Evolutionary conservation across 495 filamentous ascomycete genomes (phyloP).

Genomic region (Hypoxylon trugodes): DNA sequence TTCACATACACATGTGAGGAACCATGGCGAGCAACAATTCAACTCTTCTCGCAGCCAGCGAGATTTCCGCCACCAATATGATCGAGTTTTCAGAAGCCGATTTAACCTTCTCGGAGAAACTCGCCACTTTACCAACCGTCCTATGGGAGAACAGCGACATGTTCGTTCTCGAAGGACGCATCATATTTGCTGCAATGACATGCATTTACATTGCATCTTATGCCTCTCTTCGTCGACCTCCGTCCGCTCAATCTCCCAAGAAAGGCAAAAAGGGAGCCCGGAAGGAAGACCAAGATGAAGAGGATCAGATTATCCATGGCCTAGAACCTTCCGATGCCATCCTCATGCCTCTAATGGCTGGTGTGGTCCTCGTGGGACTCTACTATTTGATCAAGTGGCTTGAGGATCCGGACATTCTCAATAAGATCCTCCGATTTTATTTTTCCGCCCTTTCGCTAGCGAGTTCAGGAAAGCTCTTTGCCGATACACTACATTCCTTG

Average conservation of each 20-base stretch:
- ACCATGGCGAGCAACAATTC: conserved; percentile 40
- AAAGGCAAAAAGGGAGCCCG: conserved; percentile 55
- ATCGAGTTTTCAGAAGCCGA: conserved; percentile 15
- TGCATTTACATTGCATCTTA: conserved; percentile 58
- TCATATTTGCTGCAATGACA: conserved; percentile 51
- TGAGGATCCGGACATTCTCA: conserved; percentile 80
- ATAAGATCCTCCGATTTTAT: conserved; percentile 85
- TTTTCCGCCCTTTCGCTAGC: conserved; percentile 82
- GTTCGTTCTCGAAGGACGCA: conserved; percentile 49
- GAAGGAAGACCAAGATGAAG: conserved; percentile 67
- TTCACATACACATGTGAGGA: not conserved
- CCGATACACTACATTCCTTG: conserved; percentile 70
- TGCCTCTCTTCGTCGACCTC: conserved; percentile 71
- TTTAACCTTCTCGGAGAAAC: conserved; percentile 33
- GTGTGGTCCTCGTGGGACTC: conserved; percentile 72
- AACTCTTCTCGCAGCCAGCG: conserved; percentile 25
- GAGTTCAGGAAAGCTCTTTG: conserved; percentile 72
- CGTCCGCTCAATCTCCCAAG: conserved; percentile 73
- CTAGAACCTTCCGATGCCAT: conserved; percentile 83
- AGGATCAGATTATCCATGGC: conserved; percentile 75
- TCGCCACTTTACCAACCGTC: conserved; percentile 22
- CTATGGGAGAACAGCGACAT: conserved; percentile 68
- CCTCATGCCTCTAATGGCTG: conserved; percentile 85
- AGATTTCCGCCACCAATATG: conserved; percentile 33
- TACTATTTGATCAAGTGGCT: conserved; percentile 93